Conservation (phyloP, 2,329 filamentous ascomycete species). For the Ambrosiella beaveri region DNA sequence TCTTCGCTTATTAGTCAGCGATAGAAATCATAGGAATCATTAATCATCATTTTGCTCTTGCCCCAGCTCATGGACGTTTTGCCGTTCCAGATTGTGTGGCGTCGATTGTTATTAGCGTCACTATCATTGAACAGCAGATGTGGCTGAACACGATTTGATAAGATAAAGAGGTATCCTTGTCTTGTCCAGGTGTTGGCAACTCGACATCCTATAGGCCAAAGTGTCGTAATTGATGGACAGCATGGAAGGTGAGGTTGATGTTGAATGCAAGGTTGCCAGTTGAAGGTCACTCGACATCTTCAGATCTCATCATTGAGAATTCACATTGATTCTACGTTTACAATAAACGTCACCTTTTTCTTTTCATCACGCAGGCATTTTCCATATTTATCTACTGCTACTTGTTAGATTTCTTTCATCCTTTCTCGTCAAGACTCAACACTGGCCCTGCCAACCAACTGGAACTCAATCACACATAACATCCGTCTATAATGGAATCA, state of each 20-base stretch:
- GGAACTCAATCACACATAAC: background rate
- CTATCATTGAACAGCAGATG: background rate
- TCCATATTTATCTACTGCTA: background rate
- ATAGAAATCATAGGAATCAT: too few species aligned
- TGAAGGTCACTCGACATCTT: background rate
- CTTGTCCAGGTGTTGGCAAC: background rate
- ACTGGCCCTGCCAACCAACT: background rate
- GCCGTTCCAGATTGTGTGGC: background rate
- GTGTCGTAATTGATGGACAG: slow-evolving; percentile 6
- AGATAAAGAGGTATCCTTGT: slow-evolving; percentile 5
- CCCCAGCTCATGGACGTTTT: background rate
- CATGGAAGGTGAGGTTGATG: background rate
- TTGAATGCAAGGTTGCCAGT: background rate
- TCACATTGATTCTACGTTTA: background rate
- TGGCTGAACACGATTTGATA: background rate
- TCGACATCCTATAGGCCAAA: slow-evolving; percentile 8
- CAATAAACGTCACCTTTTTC: too few species aligned
- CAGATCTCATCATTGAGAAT: background rate
- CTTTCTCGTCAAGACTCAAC: background rate
- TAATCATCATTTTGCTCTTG: too few species aligned
- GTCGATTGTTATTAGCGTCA: background rate
- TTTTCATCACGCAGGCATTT: too few species aligned
- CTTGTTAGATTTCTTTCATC: background rate
- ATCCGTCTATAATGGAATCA: background rate
- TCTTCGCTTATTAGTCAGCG: too few species aligned